These are phyloP conservation scores for Parastagonospora nodorum DNA, from an alignment of 2,329 filamentous ascomycete genomes.

Conservation along the genomic window DNA sequence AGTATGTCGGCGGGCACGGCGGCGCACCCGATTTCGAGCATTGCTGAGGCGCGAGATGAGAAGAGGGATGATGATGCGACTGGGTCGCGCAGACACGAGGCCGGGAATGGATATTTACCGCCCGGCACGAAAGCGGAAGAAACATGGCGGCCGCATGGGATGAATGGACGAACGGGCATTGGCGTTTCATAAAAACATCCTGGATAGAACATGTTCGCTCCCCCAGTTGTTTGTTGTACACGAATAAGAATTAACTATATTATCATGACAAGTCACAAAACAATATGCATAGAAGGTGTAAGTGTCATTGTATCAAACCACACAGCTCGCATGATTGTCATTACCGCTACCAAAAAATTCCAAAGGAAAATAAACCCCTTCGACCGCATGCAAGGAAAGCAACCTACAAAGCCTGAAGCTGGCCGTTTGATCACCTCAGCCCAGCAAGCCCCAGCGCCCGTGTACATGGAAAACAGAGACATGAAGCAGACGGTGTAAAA, in stretches of 20 bases:
- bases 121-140: conserved; percentile 85
- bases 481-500: conserved; percentile 36
- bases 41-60: conserved; percentile 49
- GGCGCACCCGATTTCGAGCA: conserved; percentile 29
- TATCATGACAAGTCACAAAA: no score
- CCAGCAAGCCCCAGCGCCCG: conserved; percentile 26
- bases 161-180: conserved; percentile 28
- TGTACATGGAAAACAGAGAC: conserved; percentile 29
- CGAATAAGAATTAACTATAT: no score
- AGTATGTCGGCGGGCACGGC: conserved; percentile 43
- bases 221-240: no score
- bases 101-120: conserved; percentile 65
- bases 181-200: conserved; percentile 25
- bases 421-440: conserved; percentile 11
- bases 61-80: conserved; percentile 62
- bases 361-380: conserved; percentile 23
- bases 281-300: background rate
- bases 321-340: conserved; percentile 36
- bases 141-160: conserved; percentile 65
- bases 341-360: conserved; percentile 29
- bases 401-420: conserved; percentile 34
- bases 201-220: no score
- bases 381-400: conserved; percentile 39
- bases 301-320: conserved; percentile 26
- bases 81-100: conserved; percentile 48